Conservation (phyloP, 352 stramenopile genomes). For the Pythium chondricola region DNA sequence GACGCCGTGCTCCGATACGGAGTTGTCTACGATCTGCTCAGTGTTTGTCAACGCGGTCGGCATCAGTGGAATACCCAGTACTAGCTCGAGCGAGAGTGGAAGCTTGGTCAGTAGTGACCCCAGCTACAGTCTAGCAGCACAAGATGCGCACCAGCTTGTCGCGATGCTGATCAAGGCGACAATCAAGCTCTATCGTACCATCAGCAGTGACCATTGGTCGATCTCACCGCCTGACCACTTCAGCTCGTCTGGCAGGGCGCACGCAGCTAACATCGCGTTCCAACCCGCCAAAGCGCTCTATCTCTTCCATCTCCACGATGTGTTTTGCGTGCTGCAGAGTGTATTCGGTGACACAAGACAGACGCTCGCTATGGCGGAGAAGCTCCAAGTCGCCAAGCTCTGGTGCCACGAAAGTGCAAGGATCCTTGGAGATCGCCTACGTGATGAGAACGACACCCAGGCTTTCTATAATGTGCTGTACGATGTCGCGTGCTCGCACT, state of each 20-base stretch:
- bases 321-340: slow-evolving; percentile 38
- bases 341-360: slow-evolving; percentile 35
- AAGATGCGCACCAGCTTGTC: slow-evolving; percentile 32
- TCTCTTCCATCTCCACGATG: slow-evolving; percentile 27
- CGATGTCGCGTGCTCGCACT: slow-evolving; percentile 36
- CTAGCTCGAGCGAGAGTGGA: neutral
- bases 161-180: slow-evolving; percentile 46
- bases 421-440: slow-evolving; percentile 44
- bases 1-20: slow-evolving; percentile 25
- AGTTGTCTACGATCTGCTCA: slow-evolving; percentile 49
- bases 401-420: slow-evolving; percentile 71
- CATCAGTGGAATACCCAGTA: too few relatives aligned
- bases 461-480: slow-evolving; percentile 40
- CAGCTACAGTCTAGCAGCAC: slow-evolving; percentile 7
- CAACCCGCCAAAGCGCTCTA: slow-evolving; percentile 46
- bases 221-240: slow-evolving; percentile 4
- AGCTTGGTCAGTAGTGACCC: neutral
- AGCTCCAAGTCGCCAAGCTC: slow-evolving; percentile 40
- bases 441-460: slow-evolving; percentile 23
- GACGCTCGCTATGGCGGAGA: slow-evolving; percentile 33
- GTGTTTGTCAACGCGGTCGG: slow-evolving; percentile 22
- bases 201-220: slow-evolving; percentile 31
- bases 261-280: slow-evolving; percentile 15
- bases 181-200: slow-evolving; percentile 39
- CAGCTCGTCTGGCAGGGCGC: neutral